phyloP scores from a whole-genome alignment of 2,329 filamentous ascomycete species.

The Fusarium paranaense region DNA sequence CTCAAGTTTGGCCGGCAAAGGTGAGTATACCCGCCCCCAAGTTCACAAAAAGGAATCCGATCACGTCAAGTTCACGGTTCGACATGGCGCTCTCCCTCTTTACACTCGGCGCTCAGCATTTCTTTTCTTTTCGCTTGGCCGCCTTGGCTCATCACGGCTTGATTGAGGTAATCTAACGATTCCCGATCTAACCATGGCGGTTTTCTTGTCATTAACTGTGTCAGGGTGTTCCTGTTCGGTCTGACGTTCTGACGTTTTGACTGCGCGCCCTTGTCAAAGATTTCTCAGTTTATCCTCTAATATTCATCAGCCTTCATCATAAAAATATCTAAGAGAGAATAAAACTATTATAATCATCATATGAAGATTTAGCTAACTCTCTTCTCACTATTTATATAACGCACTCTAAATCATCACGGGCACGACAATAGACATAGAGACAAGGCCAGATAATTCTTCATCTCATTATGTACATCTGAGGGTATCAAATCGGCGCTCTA shows the following conservation, averaged over 20 bases:
- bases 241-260: not conserved
- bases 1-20: not conserved
- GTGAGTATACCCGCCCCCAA: not conserved
- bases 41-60: not conserved
- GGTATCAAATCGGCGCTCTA: constrained; percentile 12
- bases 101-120: not conserved
- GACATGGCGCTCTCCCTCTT: not conserved
- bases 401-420: too few species aligned
- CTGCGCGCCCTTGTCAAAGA: not conserved
- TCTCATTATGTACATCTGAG: constrained; percentile 8
- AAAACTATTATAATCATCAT: not conserved
- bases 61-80: too few species aligned
- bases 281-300: not conserved
- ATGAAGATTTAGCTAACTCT: not conserved
- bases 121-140: not conserved
- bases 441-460: not conserved
- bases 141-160: not conserved
- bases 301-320: not conserved
- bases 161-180: not conserved
- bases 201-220: too few species aligned
- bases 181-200: too few species aligned
- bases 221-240: too few species aligned
- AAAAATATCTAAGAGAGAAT: not conserved
- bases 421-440: not conserved
- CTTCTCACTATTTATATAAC: not conserved